Percentiles rank a stretch among this genome's conserved stretches.
These are phyloP conservation scores for Rhizopogon rudus DNA, from an alignment of 768 basidiomycete genomes.

Conservation along the genomic window DNA sequence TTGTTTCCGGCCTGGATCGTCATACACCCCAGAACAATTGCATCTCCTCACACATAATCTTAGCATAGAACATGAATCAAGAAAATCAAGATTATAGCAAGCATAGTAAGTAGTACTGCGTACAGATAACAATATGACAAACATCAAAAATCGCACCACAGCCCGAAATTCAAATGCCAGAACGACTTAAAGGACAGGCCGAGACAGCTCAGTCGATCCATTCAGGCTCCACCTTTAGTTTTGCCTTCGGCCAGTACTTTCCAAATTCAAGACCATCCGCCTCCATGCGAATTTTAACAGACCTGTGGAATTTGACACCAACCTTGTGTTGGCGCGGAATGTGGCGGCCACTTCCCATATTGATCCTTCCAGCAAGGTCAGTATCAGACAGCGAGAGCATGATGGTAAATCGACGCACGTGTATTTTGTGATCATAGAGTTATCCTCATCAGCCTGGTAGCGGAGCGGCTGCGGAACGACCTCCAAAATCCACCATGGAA, in stretches of 20 bases:
- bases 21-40: too few relatives aligned
- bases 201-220: conserved; percentile 33
- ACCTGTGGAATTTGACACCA: conserved; percentile 39
- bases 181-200: too few relatives aligned
- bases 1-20: too few relatives aligned
- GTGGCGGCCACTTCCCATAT: conserved; percentile 37
- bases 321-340: conserved; percentile 34
- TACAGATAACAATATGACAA: too few relatives aligned
- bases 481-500: conserved; percentile 67
- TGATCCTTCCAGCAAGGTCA: conserved; percentile 17
- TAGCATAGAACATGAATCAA: too few relatives aligned
- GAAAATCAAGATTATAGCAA: too few relatives aligned
- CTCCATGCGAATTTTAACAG: conserved; percentile 48
- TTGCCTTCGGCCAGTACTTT: conserved; percentile 38
- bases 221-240: conserved; percentile 28
- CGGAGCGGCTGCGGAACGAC: conserved; percentile 33
- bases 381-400: not conserved
- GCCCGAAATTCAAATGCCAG: too few relatives aligned
- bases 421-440: conserved; percentile 9
- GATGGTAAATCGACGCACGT: conserved; percentile 11
- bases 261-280: conserved; percentile 30
- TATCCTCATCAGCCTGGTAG: conserved; percentile 21
- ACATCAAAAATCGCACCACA: too few relatives aligned
- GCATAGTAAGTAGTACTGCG: too few relatives aligned
- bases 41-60: too few relatives aligned